Evolutionary conservation across 2,329 filamentous ascomycete species (phyloP).

Genomic region (Pseudogymnoascus pannorum): DNA sequence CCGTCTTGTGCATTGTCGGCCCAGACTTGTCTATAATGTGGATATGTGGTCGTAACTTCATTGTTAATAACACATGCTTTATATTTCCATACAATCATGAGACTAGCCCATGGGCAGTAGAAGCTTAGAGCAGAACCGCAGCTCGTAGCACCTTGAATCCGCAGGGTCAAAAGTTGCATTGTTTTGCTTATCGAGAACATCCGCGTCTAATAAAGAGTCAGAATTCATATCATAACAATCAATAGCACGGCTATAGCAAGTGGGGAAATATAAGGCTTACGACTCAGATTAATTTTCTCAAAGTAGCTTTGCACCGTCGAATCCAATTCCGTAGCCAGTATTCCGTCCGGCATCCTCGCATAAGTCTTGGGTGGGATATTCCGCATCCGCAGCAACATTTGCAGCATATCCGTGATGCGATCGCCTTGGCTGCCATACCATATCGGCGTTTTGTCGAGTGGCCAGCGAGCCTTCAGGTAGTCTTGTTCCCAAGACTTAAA

Average conservation of each 20-base stretch:
- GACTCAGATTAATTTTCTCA: constrained; percentile 47
- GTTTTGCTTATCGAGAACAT: constrained; percentile 27
- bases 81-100: background rate
- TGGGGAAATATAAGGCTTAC: constrained; percentile 35
- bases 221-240: background rate
- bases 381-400: constrained; percentile 55
- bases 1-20: background rate
- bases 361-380: constrained; percentile 49
- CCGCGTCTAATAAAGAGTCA: constrained; percentile 20
- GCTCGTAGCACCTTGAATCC: constrained; percentile 43
- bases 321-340: constrained; percentile 37
- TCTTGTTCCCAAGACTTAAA: constrained; percentile 63
- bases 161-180: constrained; percentile 24
- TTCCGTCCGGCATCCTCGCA: constrained; percentile 38
- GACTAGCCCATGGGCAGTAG: constrained; percentile 28
- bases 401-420: constrained; percentile 49
- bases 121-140: constrained; percentile 43
- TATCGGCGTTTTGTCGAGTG: constrained; percentile 49
- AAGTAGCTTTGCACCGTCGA: constrained; percentile 45
- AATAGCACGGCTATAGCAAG: no score
- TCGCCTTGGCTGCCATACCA: constrained; percentile 53
- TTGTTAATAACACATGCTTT: background rate
- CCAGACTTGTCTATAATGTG: no score
- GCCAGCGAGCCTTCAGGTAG: constrained; percentile 48
- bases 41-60: background rate